phyloP scores from a whole-genome alignment of 2,329 filamentous ascomycete species.

The Triangularia verruculosa region DNA sequence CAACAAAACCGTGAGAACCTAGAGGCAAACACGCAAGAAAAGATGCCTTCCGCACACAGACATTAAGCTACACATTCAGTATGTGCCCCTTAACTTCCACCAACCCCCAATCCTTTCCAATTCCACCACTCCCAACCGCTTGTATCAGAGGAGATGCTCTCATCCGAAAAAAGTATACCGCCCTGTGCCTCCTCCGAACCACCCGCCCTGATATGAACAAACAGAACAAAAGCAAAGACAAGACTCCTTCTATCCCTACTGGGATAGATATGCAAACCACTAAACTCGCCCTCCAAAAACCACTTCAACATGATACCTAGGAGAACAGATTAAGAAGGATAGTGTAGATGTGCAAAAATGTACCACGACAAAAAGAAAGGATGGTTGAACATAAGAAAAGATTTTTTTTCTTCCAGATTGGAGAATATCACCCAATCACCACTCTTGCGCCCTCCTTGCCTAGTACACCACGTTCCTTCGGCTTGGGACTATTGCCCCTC shows the following conservation, averaged over 20 bases:
- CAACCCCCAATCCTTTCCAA: no score
- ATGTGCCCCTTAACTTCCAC: no score
- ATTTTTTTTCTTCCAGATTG: not conserved
- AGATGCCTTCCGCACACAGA: not conserved
- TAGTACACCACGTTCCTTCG: conserved; percentile 86
- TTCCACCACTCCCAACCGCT: not conserved
- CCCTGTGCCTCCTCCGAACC: not conserved
- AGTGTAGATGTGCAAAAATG: not conserved
- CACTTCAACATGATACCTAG: not conserved
- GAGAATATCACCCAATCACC: conserved; percentile 60
- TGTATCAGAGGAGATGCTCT: not conserved
- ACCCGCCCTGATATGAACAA: not conserved
- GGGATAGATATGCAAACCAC: not conserved
- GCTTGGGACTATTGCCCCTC: conserved; percentile 86
- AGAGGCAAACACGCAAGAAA: not conserved
- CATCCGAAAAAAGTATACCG: not conserved
- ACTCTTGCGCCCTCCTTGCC: conserved; percentile 92
- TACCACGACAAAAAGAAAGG: not conserved
- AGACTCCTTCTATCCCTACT: not conserved
- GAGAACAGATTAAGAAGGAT: not conserved
- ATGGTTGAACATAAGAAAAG: not conserved
- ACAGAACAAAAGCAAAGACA: no score
- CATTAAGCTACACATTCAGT: not conserved
- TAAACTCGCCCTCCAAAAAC: not conserved
- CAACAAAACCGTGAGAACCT: not conserved